Conservation (phyloP, 2,329 filamentous ascomycete genomes). For the Coniochaeta prunicola region DNA sequence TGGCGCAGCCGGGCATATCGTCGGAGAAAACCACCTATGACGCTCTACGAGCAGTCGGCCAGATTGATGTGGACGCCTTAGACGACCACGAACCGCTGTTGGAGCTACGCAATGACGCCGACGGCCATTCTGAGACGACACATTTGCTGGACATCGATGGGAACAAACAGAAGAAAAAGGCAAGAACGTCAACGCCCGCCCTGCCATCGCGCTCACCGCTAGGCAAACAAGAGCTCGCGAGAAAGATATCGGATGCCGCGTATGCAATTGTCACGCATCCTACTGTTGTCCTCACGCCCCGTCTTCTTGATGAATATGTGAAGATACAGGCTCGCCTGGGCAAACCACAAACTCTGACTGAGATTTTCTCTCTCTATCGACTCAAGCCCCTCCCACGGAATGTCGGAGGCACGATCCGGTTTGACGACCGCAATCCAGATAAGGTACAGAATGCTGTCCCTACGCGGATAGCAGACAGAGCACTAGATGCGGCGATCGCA, state of each 20-base stretch:
- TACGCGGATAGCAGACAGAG: slow-evolving; percentile 59
- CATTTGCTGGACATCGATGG: slow-evolving; percentile 14
- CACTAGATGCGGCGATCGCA: slow-evolving; percentile 73
- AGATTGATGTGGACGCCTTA: slow-evolving; percentile 28
- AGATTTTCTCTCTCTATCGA: slow-evolving; percentile 75
- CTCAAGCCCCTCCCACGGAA: slow-evolving; percentile 65
- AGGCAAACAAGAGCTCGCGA: slow-evolving; percentile 35
- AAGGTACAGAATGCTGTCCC: slow-evolving; percentile 66
- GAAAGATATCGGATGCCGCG: slow-evolving; percentile 51
- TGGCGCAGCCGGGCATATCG: slow-evolving; percentile 36
- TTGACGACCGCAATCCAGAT: slow-evolving; percentile 58
- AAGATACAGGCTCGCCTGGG: slow-evolving; percentile 66
- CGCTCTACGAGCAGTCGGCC: slow-evolving; percentile 37
- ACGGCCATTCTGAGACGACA: slow-evolving; percentile 22
- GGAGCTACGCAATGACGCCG: slow-evolving; percentile 26
- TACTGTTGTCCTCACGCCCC: slow-evolving; percentile 71
- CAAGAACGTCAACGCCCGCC: slow-evolving; percentile 2
- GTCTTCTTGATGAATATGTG: slow-evolving; percentile 68
- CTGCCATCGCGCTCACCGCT: slow-evolving; percentile 2
- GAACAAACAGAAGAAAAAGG: slow-evolving; percentile 6
- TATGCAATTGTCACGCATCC: slow-evolving; percentile 66
- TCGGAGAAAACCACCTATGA: slow-evolving; percentile 32
- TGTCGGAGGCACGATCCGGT: slow-evolving; percentile 52
- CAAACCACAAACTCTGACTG: slow-evolving; percentile 68
- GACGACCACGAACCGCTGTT: slow-evolving; percentile 28